A percentile compares a stretch with the other conserved stretches of the same genome.
Conservation (phyloP, 73 alveolate genomes). For the Paramecium sonneborni region DNA sequence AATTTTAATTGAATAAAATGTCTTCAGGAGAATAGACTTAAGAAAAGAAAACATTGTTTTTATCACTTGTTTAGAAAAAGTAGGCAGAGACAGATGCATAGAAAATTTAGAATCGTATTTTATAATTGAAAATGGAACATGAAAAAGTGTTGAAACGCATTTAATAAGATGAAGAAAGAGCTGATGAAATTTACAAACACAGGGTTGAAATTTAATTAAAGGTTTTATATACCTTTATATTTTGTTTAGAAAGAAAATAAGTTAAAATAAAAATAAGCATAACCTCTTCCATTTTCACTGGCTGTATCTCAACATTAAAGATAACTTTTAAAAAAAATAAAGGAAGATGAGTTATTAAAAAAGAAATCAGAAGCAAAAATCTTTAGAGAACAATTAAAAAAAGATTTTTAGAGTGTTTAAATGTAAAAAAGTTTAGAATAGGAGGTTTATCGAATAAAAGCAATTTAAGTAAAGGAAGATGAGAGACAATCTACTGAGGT, state of each 20-base stretch:
- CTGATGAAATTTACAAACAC: slow-evolving; percentile 19
- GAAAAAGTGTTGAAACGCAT: slow-evolving; percentile 18
- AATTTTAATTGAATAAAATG: neutral
- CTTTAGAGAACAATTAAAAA: slow-evolving; percentile 19
- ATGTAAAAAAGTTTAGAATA: neutral
- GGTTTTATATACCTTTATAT: neutral
- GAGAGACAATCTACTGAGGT: neutral
- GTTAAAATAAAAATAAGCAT: neutral
- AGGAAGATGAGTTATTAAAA: neutral
- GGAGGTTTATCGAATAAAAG: slow-evolving; percentile 14
- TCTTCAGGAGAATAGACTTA: neutral
- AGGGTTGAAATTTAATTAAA: neutral
- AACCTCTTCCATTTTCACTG: slow-evolving; percentile 43
- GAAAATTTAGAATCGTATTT: neutral
- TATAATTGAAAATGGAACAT: slow-evolving; percentile 11
- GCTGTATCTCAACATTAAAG: neutral
- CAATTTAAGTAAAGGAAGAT: slow-evolving; percentile 8
- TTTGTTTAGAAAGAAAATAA: slow-evolving; percentile 18
- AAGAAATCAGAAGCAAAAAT: slow-evolving; percentile 44
- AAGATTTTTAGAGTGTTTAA: neutral
- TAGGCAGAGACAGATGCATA: neutral
- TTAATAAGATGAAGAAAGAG: neutral
- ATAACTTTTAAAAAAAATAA: neutral
- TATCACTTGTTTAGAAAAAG: neutral
- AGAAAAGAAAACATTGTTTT: slow-evolving; percentile 14